phyloP scores from a whole-genome alignment of 495 filamentous ascomycete species.

The Podospora conica region DNA sequence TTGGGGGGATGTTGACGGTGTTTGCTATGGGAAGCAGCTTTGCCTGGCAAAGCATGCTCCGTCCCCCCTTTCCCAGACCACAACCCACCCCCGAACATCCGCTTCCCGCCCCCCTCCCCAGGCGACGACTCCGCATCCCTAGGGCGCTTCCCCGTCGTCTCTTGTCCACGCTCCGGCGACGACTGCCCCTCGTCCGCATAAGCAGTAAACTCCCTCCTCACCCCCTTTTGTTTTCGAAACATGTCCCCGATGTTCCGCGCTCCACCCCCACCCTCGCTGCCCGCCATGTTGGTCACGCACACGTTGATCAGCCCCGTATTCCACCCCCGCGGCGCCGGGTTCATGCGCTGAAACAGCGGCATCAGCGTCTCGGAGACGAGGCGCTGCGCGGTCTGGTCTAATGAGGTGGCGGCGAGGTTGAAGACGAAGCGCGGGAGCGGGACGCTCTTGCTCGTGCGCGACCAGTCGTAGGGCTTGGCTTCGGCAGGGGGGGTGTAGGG shows the following conservation, averaged over 20 bases:
- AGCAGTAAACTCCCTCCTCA: slow-evolving; percentile 57
- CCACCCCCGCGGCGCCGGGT: slow-evolving; percentile 63
- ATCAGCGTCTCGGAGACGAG: slow-evolving; percentile 63
- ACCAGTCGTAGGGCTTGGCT: slow-evolving; percentile 31
- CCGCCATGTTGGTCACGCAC: slow-evolving; percentile 78
- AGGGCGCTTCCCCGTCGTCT: not conserved
- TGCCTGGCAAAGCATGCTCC: no score
- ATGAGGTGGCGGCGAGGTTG: slow-evolving; percentile 46
- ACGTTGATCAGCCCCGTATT: slow-evolving; percentile 79
- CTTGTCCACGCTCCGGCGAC: not conserved
- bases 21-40: not conserved
- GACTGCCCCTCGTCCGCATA: slow-evolving; percentile 12
- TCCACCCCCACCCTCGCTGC: slow-evolving; percentile 42
- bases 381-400: slow-evolving; percentile 53
- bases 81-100: not conserved
- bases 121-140: not conserved
- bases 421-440: slow-evolving; percentile 67
- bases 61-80: no score
- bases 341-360: slow-evolving; percentile 65
- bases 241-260: slow-evolving; percentile 58
- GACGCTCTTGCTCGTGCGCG: slow-evolving; percentile 62
- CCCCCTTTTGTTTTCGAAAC: slow-evolving; percentile 62
- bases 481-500: slow-evolving; percentile 41
- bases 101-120: no score
- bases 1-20: no score